Base-by-base conservation (phyloP, 169 alveolate species). In the Eimeria necatrix region DNA sequence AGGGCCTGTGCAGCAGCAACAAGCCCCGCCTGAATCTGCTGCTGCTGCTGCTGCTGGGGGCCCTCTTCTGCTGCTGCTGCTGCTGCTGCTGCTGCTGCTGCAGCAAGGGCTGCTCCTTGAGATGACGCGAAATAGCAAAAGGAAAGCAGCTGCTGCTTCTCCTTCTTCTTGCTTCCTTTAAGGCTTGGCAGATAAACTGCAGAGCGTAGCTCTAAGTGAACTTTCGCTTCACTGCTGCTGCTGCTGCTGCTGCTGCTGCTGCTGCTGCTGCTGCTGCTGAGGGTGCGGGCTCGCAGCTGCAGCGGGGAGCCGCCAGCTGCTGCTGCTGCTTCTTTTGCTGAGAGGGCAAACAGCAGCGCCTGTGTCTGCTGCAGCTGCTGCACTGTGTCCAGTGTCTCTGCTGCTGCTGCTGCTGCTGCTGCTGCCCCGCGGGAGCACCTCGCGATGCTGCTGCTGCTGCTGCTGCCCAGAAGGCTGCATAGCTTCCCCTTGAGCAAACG, bases 341-440 rank as follows among this genome's bases (percentile, higher is more conserved):
- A 14, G 18, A 76, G 60, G 41, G 26, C 4, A 41, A 46, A 76
- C 14, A 76, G 64, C 86, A 46, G 61, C 48, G 86, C 6, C 4
- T 76, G 86, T 7, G 86, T 32, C 64, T 32, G 22, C 52, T 76
- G 86, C 86, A 41, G 86, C 60, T 76, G 86, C 86, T 76, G 81
- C 49, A 16, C 49, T 16, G 4, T 14, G 49, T 22, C 51, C 81
- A 9, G 10, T n/a, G 81, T 5, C 10, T 8, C 86, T 32, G 64
- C 60, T 46, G 60, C 56, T 32, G 56, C 20, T 12, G 86, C 56
- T 7, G 86, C 32, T 18, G 64, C 86, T 46, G 86, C 56, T 18
- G 41, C 64, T 46, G 9, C 41, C 8, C 14, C 76, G 41, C 26
- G 18, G 76, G 76, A 10, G 76, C 26, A 64, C 26, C 76, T 9